Percentiles rank a stretch among this genome's conserved stretches.
Evolutionary conservation across 768 basidiomycete genomes (phyloP).

Genomic region (Clathrus columnatus): DNA sequence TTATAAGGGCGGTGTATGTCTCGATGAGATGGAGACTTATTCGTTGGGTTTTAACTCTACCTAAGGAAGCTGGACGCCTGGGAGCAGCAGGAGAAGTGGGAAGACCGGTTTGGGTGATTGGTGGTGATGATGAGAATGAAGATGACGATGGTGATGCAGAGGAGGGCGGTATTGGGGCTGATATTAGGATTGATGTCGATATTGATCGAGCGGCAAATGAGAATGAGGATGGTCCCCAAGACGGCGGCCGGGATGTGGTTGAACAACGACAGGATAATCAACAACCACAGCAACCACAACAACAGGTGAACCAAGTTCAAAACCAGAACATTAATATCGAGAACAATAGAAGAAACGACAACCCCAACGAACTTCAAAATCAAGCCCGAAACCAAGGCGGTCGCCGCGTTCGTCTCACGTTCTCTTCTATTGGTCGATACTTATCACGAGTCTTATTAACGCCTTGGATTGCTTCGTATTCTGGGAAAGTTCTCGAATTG

Average conservation of each 20-base stretch:
- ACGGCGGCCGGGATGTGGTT: conserved; percentile 25
- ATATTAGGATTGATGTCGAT: conserved; percentile 18
- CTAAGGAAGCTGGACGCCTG: neutral
- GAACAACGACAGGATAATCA: conserved; percentile 16
- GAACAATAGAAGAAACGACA: conserved; percentile 16
- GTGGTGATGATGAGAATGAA: neutral
- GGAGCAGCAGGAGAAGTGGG: neutral
- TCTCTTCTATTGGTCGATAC: conserved; percentile 53
- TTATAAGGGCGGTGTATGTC: conserved; percentile 8
- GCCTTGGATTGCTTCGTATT: conserved; percentile 54
- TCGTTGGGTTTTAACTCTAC: neutral
- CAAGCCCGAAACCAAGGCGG: conserved; percentile 29
- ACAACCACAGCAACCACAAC: conserved; percentile 14
- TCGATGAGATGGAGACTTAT: neutral
- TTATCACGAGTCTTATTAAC: conserved; percentile 63
- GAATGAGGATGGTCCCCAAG: conserved; percentile 38
- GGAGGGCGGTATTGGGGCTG: conserved; percentile 5
- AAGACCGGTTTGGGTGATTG: conserved; percentile 2
- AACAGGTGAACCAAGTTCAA: neutral
- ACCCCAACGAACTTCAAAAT: conserved; percentile 16
- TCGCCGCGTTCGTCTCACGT: conserved; percentile 28
- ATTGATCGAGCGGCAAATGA: conserved; percentile 25
- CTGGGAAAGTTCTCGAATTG: conserved; percentile 46
- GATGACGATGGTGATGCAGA: neutral
- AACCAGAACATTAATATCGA: neutral